These are phyloP conservation scores for Rubia balearica DNA, from an alignment of 305 asterid genomes.

Conservation along the genomic window DNA sequence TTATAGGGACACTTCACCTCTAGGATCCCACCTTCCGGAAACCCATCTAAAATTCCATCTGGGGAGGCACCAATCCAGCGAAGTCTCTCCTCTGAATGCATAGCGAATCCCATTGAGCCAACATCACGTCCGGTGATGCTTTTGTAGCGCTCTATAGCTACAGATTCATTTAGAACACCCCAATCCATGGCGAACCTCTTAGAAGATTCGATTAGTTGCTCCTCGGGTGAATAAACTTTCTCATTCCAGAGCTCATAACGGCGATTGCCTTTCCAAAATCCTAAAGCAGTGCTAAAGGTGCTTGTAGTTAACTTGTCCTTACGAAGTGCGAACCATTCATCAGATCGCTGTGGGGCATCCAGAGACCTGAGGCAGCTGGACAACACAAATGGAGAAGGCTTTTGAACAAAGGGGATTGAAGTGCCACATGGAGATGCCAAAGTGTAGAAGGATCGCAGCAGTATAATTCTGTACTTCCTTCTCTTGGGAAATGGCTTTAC, in stretches of 20 bases:
- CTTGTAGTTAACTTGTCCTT: constrained; percentile 87
- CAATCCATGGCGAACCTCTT: constrained; percentile 65
- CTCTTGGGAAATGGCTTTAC: constrained; percentile 35
- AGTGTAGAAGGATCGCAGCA: constrained; percentile 46
- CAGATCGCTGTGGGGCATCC: constrained; percentile 77
- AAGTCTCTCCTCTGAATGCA: constrained; percentile 51
- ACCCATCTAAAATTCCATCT: constrained; percentile 64
- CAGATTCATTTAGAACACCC: constrained; percentile 80
- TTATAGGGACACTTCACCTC: constrained; percentile 93
- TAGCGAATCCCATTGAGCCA: constrained; percentile 59
- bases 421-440: constrained; percentile 37
- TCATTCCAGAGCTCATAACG: constrained; percentile 82
- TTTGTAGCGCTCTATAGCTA: constrained; percentile 73
- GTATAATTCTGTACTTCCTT: constrained; percentile 34
- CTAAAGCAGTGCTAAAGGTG: constrained; percentile 88
- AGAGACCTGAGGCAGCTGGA: constrained; percentile 43
- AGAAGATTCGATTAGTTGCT: constrained; percentile 22
- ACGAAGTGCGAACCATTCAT: constrained; percentile 93
- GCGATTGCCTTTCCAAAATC: constrained; percentile 88
- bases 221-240: constrained; percentile 49
- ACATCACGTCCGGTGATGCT: constrained; percentile 82
- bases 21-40: constrained; percentile 65
- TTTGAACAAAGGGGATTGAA: constrained; percentile 29
- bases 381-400: constrained; percentile 32
- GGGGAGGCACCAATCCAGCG: constrained; percentile 95